Evolutionary conservation across 441 rosid species (phyloP).

Genomic region (Flueggea neowawraea): DNA sequence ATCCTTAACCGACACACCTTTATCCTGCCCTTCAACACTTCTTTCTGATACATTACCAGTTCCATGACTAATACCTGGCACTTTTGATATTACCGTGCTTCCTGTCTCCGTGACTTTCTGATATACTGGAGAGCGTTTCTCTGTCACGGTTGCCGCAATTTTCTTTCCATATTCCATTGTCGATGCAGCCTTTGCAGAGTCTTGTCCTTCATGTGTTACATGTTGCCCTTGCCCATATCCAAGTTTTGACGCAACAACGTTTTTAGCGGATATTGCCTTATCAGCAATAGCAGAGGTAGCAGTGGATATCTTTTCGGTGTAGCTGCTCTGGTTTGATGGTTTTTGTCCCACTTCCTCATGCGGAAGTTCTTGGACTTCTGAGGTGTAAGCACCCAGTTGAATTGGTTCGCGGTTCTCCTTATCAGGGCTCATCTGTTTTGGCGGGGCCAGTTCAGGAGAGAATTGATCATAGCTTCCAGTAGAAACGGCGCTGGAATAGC

Average conservation of each 20-base stretch:
- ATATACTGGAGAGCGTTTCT: conserved; percentile 42
- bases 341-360: neutral
- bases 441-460: conserved; percentile 26
- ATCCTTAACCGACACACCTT: conserved; percentile 42
- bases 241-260: conserved; percentile 50
- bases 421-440: neutral
- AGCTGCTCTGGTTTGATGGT: conserved; percentile 30
- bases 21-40: conserved; percentile 23
- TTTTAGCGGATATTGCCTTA: conserved; percentile 40
- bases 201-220: neutral
- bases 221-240: conserved; percentile 40
- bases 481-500: conserved; percentile 4
- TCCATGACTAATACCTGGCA: conserved; percentile 13
- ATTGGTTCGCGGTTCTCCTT: too few species aligned
- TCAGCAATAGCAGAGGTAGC: conserved; percentile 40
- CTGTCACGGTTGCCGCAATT: conserved; percentile 34
- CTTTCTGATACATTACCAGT: neutral
- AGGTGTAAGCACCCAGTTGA: too few species aligned
- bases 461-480: conserved; percentile 51
- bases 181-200: conserved; percentile 18
- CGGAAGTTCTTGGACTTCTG: neutral
- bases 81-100: conserved; percentile 28
- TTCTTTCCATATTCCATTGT: conserved; percentile 40
- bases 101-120: conserved; percentile 50
- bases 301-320: conserved; percentile 36